phyloP scores from a whole-genome alignment of 2,329 filamentous ascomycete species.

The Colletotrichum eleusines region DNA sequence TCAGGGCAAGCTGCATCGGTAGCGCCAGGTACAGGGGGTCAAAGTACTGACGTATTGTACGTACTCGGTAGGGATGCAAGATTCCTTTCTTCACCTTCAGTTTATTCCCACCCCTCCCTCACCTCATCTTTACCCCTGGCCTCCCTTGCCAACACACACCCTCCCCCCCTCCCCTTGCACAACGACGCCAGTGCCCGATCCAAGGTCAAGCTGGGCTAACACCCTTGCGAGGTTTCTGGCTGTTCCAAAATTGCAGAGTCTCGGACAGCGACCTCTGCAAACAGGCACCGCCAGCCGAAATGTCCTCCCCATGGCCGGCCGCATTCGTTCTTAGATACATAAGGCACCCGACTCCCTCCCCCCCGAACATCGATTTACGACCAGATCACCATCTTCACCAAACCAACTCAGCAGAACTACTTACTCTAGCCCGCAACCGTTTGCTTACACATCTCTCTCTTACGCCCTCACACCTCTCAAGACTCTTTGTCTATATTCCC shows the following conservation, averaged over 20 bases:
- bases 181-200: slow-evolving; percentile 39
- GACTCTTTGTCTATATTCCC: slow-evolving; percentile 28
- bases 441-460: slow-evolving; percentile 28
- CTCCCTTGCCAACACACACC: slow-evolving; percentile 1
- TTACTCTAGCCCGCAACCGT: slow-evolving; percentile 17
- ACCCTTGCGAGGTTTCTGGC: slow-evolving; percentile 41
- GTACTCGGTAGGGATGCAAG: slow-evolving; percentile 18
- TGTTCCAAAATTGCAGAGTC: slow-evolving; percentile 41
- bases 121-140: slow-evolving; percentile 17
- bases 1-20: slow-evolving; percentile 34
- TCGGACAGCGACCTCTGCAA: slow-evolving; percentile 39
- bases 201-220: slow-evolving; percentile 40
- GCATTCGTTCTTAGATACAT: slow-evolving; percentile 41
- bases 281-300: slow-evolving; percentile 40
- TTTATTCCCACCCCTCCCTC: slow-evolving; percentile 25
- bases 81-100: slow-evolving; percentile 40
- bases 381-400: slow-evolving; percentile 25
- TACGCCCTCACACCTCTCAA: slow-evolving; percentile 20
- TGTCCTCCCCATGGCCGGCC: slow-evolving; percentile 24
- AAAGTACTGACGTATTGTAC: slow-evolving; percentile 23
- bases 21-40: slow-evolving; percentile 37
- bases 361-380: slow-evolving; percentile 19
- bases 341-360: slow-evolving; percentile 40
- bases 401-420: slow-evolving; percentile 23
- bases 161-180: slow-evolving; percentile 7